Evolutionary conservation across 2,329 filamentous ascomycete genomes (phyloP).

Genomic region (Aspergillus quadrilineatus): DNA sequence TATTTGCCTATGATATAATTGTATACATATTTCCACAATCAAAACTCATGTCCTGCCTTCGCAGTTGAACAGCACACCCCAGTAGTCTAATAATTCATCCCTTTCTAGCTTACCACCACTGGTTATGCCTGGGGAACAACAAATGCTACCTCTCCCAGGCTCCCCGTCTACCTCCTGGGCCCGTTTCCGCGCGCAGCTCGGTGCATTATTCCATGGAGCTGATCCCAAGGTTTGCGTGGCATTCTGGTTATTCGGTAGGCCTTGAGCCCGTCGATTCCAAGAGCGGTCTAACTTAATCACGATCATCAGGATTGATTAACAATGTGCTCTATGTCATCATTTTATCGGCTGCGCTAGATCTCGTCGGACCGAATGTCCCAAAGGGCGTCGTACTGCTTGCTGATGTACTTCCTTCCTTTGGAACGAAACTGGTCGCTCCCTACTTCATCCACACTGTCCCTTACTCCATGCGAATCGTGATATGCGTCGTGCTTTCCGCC

Average conservation of each 20-base stretch:
- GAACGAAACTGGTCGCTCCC: constrained; percentile 82
- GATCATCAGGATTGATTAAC: constrained; percentile 73
- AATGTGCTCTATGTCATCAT: constrained; percentile 98
- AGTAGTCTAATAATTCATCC: constrained; percentile 8
- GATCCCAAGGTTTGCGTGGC: constrained; percentile 72
- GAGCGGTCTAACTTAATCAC: background rate
- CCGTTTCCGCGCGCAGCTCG: constrained; percentile 66
- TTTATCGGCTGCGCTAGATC: constrained; percentile 89
- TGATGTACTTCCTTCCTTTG: constrained; percentile 85
- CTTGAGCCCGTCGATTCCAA: background rate
- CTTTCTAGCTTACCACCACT: background rate
- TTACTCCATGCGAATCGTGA: constrained; percentile 70
- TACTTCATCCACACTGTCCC: constrained; percentile 91
- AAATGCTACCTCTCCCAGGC: constrained; percentile 56
- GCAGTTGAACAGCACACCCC: background rate
- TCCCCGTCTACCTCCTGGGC: constrained; percentile 68
- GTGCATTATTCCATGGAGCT: constrained; percentile 62
- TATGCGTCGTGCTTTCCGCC: constrained; percentile 74
- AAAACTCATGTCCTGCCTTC: background rate
- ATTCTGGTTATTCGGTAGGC: constrained; percentile 90
- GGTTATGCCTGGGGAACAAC: constrained; percentile 29
- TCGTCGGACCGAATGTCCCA: constrained; percentile 81
- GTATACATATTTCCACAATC: background rate
- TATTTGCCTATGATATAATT: constrained; percentile 6
- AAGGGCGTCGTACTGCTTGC: constrained; percentile 92